Evolutionary conservation across 2,329 filamentous ascomycete genomes (phyloP).

Genomic region (Macrophomina phaseolina): DNA sequence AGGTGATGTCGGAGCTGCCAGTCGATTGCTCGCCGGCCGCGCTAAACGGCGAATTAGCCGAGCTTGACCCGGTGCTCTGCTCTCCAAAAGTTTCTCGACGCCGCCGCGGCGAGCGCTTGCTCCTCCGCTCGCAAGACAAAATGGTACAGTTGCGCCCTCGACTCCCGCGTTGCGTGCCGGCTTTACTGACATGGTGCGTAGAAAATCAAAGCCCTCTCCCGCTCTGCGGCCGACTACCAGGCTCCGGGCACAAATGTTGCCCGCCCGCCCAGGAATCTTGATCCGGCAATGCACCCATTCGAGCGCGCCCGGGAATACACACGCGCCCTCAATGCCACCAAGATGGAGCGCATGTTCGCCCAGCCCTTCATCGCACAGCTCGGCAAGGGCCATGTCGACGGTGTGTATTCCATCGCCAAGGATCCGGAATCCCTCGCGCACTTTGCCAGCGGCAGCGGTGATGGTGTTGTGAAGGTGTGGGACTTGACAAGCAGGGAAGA

Average conservation of each 20-base stretch:
- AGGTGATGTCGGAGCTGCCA: constrained; percentile 22
- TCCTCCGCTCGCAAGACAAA: constrained; percentile 25
- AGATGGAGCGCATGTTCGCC: constrained; percentile 91
- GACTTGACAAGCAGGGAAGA: constrained; percentile 75
- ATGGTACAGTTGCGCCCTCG: constrained; percentile 13
- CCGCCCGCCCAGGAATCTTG: constrained; percentile 73
- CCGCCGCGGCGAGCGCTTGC: constrained; percentile 25
- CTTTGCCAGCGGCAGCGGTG: constrained; percentile 62
- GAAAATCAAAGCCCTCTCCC: constrained; percentile 65
- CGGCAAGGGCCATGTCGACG: constrained; percentile 89
- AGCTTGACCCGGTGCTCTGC: not conserved
- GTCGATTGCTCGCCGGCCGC: constrained; percentile 10
- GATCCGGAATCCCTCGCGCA: constrained; percentile 46
- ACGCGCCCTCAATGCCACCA: constrained; percentile 80
- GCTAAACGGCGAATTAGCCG: not conserved
- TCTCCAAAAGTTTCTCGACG: constrained; percentile 28
- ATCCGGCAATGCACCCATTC: constrained; percentile 87
- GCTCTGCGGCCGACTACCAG: constrained; percentile 68
- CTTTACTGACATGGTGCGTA: constrained; percentile 1
- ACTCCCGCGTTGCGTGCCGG: not conserved
- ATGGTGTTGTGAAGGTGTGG: constrained; percentile 92
- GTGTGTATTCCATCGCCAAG: constrained; percentile 60
- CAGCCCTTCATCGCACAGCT: constrained; percentile 85
- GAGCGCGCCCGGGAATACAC: constrained; percentile 88
- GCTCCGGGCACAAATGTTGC: constrained; percentile 69